Evolutionary conservation across 306 rosid species (phyloP), one percentile per base, ranked within the genome.

Genomic region (Quercus robur): DNA sequence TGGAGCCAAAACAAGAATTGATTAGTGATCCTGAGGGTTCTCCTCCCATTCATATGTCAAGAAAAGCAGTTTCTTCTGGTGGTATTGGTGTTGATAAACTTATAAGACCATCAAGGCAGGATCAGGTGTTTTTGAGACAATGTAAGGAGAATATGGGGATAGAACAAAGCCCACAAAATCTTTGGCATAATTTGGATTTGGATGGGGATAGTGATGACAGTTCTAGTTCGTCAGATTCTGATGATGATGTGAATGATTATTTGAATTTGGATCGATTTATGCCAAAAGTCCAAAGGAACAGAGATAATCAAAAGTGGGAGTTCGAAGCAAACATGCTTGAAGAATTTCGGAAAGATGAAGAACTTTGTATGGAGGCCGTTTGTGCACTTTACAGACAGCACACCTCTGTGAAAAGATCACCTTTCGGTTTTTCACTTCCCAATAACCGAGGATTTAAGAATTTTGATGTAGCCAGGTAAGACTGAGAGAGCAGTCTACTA

Each of bases 391-490:
- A 79, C 28, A 62, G 77, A 62, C 72, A 63, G 25, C 31, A 63
- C 38, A 70, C 46, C 21, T 78, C 59, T 21, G 30, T 5, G 11
- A 70, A 54, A 52, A 73, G 17, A 38, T 19, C 78, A 6, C 8
- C 4, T 54, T 8, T 21, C n/a, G 20, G 33, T 23, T 20, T n/a
- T 18, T 9, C 15, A 49, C 71, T 41, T 75, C 56, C 80, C 59
- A 23, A 33, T 18, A 74, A 17, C 5, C 46, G 51, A 41, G 77
- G 77, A 19, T 72, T 72, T 62, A 33, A 72, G 70, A 74, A 71
- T 7, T 74, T 21, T 79, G 77, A 79, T 57, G 1, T 33, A 57
- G 63, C 41, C 79, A 80, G 84, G 84, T 80, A 80, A 49, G 26
- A 28, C n/a, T 5, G 30, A 62, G 38, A 15, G 7, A 14, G 69